Evolutionary conservation across 139 green algal genomes (phyloP).

Genomic region (Chlamydomonas incerta): DNA sequence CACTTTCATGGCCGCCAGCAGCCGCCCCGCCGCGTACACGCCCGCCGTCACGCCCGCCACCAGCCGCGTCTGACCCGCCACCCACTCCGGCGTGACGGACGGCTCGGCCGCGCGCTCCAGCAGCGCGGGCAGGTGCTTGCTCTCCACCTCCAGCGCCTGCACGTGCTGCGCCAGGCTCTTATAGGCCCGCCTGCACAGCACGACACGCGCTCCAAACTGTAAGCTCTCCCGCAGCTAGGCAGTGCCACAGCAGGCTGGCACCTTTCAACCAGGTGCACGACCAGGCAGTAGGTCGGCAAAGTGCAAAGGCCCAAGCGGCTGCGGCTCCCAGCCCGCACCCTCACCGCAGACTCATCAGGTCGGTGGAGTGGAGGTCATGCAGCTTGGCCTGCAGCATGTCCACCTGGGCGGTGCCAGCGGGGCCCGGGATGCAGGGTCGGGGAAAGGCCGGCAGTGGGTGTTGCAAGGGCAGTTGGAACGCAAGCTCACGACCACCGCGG

Average conservation of each 20-base stretch:
- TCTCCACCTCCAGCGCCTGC: slow-evolving; percentile 33
- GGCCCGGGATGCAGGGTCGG: too few relatives aligned
- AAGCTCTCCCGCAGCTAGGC: too few relatives aligned
- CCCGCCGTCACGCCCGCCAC: not conserved
- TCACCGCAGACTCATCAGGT: slow-evolving; percentile 11
- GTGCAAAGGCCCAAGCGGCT: too few relatives aligned
- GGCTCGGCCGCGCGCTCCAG: slow-evolving; percentile 5
- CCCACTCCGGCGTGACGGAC: not conserved
- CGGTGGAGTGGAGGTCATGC: slow-evolving; percentile 12
- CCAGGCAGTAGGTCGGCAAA: too few relatives aligned
- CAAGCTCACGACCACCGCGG: too few relatives aligned
- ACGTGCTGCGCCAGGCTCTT: slow-evolving; percentile 42
- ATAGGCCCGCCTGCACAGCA: slow-evolving; percentile 29
- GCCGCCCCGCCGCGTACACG: not conserved
- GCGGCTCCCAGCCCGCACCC: not conserved
- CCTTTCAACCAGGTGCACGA: too few relatives aligned
- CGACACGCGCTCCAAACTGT: too few relatives aligned
- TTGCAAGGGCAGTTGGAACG: too few relatives aligned
- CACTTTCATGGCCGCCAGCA: slow-evolving; percentile 5
- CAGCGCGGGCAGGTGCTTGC: slow-evolving; percentile 16
- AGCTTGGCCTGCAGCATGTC: slow-evolving; percentile 11
- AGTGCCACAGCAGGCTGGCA: too few relatives aligned
- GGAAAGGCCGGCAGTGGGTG: too few relatives aligned
- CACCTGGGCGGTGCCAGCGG: too few relatives aligned
- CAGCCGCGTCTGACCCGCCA: not conserved